Base-by-base conservation (phyloP, 1,284 basidiomycete species). In the Ustilago bromivora region DNA sequence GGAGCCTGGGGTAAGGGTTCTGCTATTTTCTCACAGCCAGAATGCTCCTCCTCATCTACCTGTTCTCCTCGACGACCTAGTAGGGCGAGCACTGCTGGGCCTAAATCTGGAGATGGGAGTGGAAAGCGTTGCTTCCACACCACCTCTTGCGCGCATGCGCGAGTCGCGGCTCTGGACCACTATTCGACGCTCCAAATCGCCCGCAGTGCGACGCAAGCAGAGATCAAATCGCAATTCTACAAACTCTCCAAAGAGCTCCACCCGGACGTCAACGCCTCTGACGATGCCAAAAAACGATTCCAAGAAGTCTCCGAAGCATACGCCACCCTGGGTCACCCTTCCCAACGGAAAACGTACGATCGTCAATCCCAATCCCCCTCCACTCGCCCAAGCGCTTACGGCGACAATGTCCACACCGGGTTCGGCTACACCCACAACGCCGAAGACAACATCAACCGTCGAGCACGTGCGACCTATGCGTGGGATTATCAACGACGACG, bases 1-100 rank as follows among this genome's bases (percentile, higher is more conserved):
- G 88, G 88, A 0, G 65, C 79, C 38, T 89, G 88, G 88, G 88
- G 88, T 0, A 78, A 85, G 60, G 88, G 88, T 0, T 84, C 86
- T 3, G 81, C 80, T 55, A 85, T 80, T 85, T 80, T 85, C 92
- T 35, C 12, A 19, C 3, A 13, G 32, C 4, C 12, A 43, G 8
- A 23, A n/a, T 8, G 15, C 43, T 23, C 57, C 19, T 28, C 56
- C 46, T n/a, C 36, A 43, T 17, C 54, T 17, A 34, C 41, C 49
- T 9, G 43, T 23, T 3, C 35, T 32, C 57, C 54, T 32, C 52
- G 43, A 6, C 47, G 34, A 28, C 11, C 41, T 10, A 51, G 9
- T 34, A 40, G n/a, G 17, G 2, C 31, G 4, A 19, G 43, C 58
- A 43, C 23, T 28, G 23, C 23, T 28, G 23, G 28, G 5, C 43